A percentile compares a stretch with the other conserved stretches of the same genome.
Evolutionary conservation across 2,329 filamentous ascomycete species (phyloP).

Genomic region (Chaetomium globosum): DNA sequence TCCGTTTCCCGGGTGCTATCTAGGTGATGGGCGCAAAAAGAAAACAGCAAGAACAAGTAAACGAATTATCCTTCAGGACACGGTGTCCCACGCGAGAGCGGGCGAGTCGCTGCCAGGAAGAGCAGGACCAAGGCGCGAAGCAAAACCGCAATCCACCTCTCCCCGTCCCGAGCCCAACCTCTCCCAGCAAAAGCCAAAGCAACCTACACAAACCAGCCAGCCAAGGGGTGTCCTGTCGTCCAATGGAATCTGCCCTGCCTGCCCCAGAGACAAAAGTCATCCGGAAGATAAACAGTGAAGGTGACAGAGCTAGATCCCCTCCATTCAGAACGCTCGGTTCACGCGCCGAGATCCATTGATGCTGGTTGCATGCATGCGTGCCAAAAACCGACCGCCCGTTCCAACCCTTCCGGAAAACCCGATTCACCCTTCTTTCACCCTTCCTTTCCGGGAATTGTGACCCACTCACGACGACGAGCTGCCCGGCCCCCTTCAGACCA

Average conservation of each 20-base stretch:
- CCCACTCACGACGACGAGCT: neutral
- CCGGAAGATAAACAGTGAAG: conserved; percentile 2
- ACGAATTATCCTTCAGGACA: neutral
- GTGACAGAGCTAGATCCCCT: conserved; percentile 1
- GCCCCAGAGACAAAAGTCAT: neutral
- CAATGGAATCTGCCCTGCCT: neutral
- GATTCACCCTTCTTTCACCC: neutral
- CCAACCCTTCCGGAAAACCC: neutral
- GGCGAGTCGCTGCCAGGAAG: neutral
- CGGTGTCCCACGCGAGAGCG: neutral
- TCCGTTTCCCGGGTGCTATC: neutral
- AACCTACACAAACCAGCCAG: conserved; percentile 5
- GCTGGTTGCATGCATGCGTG: neutral
- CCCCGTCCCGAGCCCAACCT: neutral
- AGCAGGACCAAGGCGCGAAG: neutral
- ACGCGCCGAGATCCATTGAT: neutral
- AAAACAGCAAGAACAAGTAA: neutral
- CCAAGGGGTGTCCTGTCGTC: neutral
- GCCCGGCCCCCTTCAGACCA: neutral
- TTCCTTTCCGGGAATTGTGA: neutral
- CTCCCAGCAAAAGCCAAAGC: neutral
- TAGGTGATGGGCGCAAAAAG: neutral
- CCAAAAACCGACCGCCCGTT: neutral
- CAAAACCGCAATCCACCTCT: conserved; percentile 6
- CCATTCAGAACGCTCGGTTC: neutral